phyloP scores from a whole-genome alignment of 1,284 basidiomycete genomes.

The Tilletia caries region DNA sequence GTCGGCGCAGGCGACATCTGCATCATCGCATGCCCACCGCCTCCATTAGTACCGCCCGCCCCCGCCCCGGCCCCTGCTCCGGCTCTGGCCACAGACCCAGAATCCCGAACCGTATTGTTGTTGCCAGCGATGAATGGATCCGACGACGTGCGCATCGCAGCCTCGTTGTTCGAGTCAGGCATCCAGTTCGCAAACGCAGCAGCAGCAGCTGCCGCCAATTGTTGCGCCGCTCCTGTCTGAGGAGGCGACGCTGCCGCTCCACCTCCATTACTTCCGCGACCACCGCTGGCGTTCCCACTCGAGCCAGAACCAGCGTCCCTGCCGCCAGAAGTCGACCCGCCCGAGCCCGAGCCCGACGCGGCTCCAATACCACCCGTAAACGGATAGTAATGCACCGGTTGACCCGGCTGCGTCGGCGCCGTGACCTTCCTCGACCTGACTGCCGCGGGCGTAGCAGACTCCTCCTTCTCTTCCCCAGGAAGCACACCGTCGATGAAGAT shows the following conservation, averaged over 20 bases:
- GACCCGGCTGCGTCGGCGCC: neutral
- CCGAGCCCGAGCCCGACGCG: neutral
- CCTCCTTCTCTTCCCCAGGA: constrained; percentile 19
- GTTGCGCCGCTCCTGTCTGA: neutral
- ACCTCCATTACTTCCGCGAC: neutral
- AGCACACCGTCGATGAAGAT: constrained; percentile 22
- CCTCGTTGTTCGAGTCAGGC: neutral
- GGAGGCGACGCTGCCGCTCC: too few relatives aligned
- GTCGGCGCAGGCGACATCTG: neutral
- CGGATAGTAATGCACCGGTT: constrained; percentile 5
- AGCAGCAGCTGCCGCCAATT: constrained; percentile 1
- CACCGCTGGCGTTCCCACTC: neutral
- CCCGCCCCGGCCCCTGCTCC: too few relatives aligned
- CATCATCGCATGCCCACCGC: neutral
- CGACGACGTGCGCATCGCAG: neutral
- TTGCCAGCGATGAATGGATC: constrained; percentile 9
- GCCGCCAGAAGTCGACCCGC: neutral
- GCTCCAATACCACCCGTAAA: neutral
- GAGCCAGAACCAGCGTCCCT: neutral
- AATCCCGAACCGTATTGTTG: too few relatives aligned
- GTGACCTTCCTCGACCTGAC: neutral
- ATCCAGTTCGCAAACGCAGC: constrained; percentile 10
- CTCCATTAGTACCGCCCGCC: too few relatives aligned
- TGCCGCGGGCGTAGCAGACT: neutral
- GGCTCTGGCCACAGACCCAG: too few relatives aligned